Base-by-base conservation (phyloP, 441 rosid species). In the Gossypium davidsonii region DNA sequence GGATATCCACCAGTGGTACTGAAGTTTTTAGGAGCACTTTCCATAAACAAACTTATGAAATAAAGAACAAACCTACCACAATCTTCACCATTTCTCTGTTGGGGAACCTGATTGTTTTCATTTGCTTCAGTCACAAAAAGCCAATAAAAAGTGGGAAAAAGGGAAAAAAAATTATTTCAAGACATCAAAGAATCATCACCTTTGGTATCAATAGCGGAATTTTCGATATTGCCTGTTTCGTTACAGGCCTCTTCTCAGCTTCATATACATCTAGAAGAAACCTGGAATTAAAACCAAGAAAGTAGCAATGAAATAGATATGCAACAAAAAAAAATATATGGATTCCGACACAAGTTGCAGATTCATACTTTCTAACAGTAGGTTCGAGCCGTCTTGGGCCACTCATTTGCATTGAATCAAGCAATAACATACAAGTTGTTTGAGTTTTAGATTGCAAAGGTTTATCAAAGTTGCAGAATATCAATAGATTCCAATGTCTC, bases 11-110 rank as follows among this genome's bases (percentile, higher is more conserved):
- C 80, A 10, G 31, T 2, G 0, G 53, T 28, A 70, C 26, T 78
- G 71, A 92, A 87, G 75, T 81, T 75, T 39, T 76, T 78, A 9
- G 93, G 89, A 73, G 97, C 92, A 18, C 63, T 76, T 78, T 83
- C 74, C 31, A 92, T 79, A 66, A 94, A 94, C 79, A 88, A 76
- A 46, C 85, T 85, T 20, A 87, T 83, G 79, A 76, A 94, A 82
- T 87, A 90, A 59, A 92, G 90, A 55, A 92, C 97, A 81, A 79
- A 89, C 62, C 77, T 77, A 15, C 97, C 98, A 75, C 98, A 92
- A 64, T 90, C 92, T 61, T 78, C 88, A 63, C 76, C 88, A 49
- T 89, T 75, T 77, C 83, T 87, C 76, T 94, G 98, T 68, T 90
- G 98, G n/a, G 97, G 97, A 68, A 90, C 97, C 98, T 94, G 58